A percentile compares a stretch with the other conserved stretches of the same genome.
Evolutionary conservation across 805 yeast genomes (phyloP).

Genomic region (Lachancea meyersii): DNA sequence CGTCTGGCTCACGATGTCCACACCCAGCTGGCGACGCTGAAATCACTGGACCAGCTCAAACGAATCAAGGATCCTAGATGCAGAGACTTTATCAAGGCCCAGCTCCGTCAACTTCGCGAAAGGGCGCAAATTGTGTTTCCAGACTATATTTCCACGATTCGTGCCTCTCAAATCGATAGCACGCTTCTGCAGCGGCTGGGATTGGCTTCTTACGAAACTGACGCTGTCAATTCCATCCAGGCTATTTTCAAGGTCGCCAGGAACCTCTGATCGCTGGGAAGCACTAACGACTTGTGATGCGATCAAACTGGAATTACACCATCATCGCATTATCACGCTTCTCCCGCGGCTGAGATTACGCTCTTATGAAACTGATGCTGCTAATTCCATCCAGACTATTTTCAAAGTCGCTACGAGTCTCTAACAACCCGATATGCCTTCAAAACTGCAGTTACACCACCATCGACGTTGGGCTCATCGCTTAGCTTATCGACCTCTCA

Average conservation of each 20-base stretch:
- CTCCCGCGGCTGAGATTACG: neutral
- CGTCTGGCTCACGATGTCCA: constrained; percentile 20
- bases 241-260: constrained; percentile 1
- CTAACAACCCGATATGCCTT: too few species aligned
- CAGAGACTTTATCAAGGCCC: constrained; percentile 16
- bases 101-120: constrained; percentile 18
- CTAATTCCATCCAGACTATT: neutral
- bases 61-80: constrained; percentile 20
- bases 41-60: constrained; percentile 26
- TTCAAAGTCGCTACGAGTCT: constrained; percentile 3
- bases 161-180: neutral
- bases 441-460: too few species aligned
- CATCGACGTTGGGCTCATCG: too few species aligned
- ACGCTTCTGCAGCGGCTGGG: neutral
- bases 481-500: too few species aligned
- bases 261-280: neutral
- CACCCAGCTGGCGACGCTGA: constrained; percentile 21
- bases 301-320: too few species aligned
- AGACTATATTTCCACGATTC: constrained; percentile 1
- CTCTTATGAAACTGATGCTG: neutral
- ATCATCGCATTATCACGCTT: neutral
- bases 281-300: too few species aligned
- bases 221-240: neutral
- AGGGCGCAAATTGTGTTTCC: constrained; percentile 16
- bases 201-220: neutral